These are phyloP conservation scores for Diaporthe destruens DNA, from an alignment of 2,329 filamentous ascomycete species.

Conservation along the genomic window DNA sequence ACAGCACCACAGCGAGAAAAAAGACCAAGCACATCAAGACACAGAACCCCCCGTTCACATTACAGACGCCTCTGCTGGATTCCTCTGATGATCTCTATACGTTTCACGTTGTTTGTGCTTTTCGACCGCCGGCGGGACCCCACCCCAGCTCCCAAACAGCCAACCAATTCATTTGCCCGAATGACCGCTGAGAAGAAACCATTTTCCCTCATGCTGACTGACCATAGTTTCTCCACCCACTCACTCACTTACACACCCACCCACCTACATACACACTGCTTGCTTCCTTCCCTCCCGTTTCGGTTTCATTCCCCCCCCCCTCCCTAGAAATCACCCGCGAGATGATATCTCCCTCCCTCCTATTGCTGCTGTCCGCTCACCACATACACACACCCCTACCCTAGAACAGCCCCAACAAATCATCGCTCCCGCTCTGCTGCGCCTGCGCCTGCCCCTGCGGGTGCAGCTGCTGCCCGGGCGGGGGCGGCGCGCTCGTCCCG, in stretches of 20 bases:
- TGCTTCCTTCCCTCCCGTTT: no score
- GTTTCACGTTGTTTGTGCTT: not conserved
- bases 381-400: not conserved
- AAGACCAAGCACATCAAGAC: not conserved
- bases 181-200: constrained; percentile 20
- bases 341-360: no score
- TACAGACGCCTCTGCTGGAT: constrained; percentile 26
- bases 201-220: not conserved
- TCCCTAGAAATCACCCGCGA: no score
- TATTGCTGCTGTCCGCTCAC: no score
- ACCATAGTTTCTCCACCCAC: no score
- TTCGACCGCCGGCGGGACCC: not conserved
- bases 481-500: constrained; percentile 72
- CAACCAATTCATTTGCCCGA: constrained; percentile 19
- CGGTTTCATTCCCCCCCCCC: no score
- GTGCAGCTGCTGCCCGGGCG: constrained; percentile 70
- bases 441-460: constrained; percentile 53
- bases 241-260: no score
- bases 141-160: not conserved
- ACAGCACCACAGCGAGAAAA: no score
- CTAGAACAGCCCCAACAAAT: constrained; percentile 71
- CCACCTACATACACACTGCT: no score
- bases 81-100: constrained; percentile 31
- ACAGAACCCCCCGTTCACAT: not conserved
- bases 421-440: constrained; percentile 68